phyloP scores from a whole-genome alignment of 768 basidiomycete species.

The Cyclocybe cylindracea region DNA sequence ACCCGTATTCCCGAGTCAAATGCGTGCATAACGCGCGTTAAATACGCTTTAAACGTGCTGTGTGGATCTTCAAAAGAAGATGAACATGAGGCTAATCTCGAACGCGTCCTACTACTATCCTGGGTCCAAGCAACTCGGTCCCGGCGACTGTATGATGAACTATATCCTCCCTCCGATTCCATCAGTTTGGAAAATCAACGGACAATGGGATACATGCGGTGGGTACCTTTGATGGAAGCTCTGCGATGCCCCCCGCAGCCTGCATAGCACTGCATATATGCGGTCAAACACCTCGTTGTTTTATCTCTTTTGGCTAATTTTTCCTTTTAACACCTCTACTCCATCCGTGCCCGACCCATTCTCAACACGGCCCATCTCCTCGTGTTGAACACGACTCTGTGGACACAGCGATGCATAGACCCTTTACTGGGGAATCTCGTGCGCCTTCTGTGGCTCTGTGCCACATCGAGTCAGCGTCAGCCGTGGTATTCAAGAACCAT shows the following conservation, averaged over 20 bases:
- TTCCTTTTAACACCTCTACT: not conserved
- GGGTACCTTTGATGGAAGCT: not conserved
- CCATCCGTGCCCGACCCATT: not conserved
- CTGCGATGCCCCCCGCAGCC: not conserved
- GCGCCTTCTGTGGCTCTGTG: not conserved
- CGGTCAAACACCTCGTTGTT: not conserved
- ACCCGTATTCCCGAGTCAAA: not conserved
- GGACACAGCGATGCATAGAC: not conserved
- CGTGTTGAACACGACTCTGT: not conserved
- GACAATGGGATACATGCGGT: too few species aligned
- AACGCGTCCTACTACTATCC: too few species aligned
- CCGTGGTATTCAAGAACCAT: not conserved
- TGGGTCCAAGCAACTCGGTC: too few species aligned
- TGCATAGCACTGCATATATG: not conserved
- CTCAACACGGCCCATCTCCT: not conserved
- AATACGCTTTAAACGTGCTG: not conserved
- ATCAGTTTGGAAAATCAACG: too few species aligned
- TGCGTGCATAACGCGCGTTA: not conserved
- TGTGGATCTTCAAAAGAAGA: constrained; percentile 5
- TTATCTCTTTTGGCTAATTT: not conserved
- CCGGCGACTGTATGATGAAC: too few species aligned
- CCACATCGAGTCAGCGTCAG: not conserved
- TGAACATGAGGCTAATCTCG: not conserved
- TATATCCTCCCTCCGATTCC: too few species aligned
- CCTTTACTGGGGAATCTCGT: not conserved